Base-by-base conservation (phyloP, 1,284 basidiomycete genomes). In the Somion occarium region DNA sequence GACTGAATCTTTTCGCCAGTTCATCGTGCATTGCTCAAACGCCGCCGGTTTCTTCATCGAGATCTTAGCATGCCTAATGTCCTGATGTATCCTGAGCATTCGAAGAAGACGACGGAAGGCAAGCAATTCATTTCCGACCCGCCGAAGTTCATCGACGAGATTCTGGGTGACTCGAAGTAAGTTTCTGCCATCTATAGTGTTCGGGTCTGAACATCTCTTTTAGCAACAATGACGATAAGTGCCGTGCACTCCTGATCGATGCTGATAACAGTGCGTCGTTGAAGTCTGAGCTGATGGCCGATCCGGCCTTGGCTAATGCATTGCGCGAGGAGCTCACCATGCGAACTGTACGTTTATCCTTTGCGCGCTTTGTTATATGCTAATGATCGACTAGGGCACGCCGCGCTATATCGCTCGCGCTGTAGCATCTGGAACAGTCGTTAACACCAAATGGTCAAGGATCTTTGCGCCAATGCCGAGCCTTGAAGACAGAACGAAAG, bases 371-470 rank as follows among this genome's bases (percentile, higher is more conserved):
- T n/a, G n/a, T n/a, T n/a, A n/a, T n/a, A n/a, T n/a, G n/a, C n/a
- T n/a, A n/a, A n/a, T n/a, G n/a, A n/a, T n/a, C n/a, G n/a, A n/a
- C 3, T 15, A 56, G 54, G 54, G 54, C 2, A 56, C 54, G 4
- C 48, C 54, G 1, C 26, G 15, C 13, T 56, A 48, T 24, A 51
- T 56, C 23, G 49, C 54, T 13, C 52, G 54, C 22, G 34, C 45
- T 20, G 52, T 51, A 3, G 13, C 23, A 22, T 18, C n/a, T 1
- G 42, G 49, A 12, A 15, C 3, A 7, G 26, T 50, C 5, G 27
- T 50, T 27, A 20, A 22, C 1, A 20, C 1, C 7, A n/a, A n/a
- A n/a, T 13, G 19, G 9, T 3, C 7, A 3, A 43, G 5, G 5
- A 13, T 3, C 19, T 55, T 37, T 25, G 11, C 15, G 19, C 38